Evolutionary conservation across 305 asterid genomes (phyloP).

Genomic region (Fraxinus sp.): DNA sequence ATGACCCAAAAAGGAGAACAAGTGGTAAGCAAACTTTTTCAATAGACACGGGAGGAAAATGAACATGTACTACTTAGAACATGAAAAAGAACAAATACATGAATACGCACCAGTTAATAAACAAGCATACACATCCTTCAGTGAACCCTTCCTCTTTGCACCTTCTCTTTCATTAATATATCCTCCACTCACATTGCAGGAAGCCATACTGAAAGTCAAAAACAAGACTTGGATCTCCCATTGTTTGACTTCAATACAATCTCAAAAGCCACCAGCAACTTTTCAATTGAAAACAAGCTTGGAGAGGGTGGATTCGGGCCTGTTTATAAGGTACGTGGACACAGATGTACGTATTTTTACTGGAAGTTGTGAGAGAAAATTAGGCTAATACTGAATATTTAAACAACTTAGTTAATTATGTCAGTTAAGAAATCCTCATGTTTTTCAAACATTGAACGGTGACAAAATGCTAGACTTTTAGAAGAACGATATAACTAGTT

Average conservation of each 20-base stretch:
- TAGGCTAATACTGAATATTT: not conserved
- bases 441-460: not conserved
- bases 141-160: not conserved
- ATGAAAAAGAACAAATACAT: slow-evolving; percentile 12
- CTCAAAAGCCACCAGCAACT: slow-evolving; percentile 31
- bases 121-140: not conserved
- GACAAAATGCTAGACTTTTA: not conserved
- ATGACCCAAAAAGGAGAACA: not conserved
- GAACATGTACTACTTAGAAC: not conserved
- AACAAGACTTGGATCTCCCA: slow-evolving; percentile 30
- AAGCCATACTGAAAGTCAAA: not conserved
- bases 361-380: not conserved
- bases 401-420: not conserved
- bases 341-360: not conserved
- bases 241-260: slow-evolving; percentile 27
- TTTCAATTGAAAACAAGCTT: slow-evolving; percentile 33
- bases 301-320: slow-evolving; percentile 53
- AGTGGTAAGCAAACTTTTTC: slow-evolving; percentile 8
- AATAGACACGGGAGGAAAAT: slow-evolving; percentile 13
- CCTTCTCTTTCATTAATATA: not conserved
- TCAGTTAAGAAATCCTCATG: not conserved
- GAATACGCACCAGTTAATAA: not conserved
- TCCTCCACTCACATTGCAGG: slow-evolving; percentile 8
- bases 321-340: slow-evolving; percentile 39
- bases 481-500: not conserved